A percentile compares a stretch with the other conserved stretches of the same genome.
phyloP scores from a whole-genome alignment of 352 stramenopile species.

The Phytophthora tubulina region DNA sequence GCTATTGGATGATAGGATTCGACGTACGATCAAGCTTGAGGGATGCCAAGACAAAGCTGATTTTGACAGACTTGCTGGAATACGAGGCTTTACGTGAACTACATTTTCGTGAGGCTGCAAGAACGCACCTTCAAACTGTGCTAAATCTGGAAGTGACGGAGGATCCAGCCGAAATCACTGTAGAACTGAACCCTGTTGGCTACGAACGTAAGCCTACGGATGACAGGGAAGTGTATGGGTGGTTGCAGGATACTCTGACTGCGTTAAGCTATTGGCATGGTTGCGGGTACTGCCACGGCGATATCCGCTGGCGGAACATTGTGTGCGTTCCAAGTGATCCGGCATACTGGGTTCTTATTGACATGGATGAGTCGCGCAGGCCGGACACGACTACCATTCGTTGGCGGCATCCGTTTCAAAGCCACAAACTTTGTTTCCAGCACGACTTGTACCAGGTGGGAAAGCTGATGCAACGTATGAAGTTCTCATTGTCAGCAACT shows the following conservation, averaged over 20 bases:
- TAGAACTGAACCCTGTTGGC: constrained; percentile 9
- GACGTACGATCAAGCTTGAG: no score
- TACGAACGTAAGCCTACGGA: not conserved
- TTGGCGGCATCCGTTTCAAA: constrained; percentile 5
- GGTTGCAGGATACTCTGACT: constrained; percentile 32
- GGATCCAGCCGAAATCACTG: not conserved
- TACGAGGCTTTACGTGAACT: no score
- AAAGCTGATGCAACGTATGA: not conserved
- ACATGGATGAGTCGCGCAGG: constrained; percentile 19
- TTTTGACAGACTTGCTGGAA: no score
- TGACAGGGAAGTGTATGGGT: constrained; percentile 21
- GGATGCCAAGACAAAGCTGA: no score
- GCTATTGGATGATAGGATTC: constrained; percentile 11
- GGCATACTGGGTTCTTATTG: constrained; percentile 20
- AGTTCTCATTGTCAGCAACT: not conserved
- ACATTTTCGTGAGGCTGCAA: no score
- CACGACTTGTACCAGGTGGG: constrained; percentile 23
- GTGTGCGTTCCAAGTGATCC: not conserved
- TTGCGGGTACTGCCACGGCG: constrained; percentile 33
- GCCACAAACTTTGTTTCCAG: constrained; percentile 7
- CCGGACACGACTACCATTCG: constrained; percentile 6
- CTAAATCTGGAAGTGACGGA: constrained; percentile 1
- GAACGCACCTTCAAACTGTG: constrained; percentile 7
- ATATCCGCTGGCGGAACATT: constrained; percentile 33
- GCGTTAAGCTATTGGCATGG: constrained; percentile 38